Evolutionary conservation across 768 basidiomycete genomes (phyloP).

Genomic region (Termitomyces sp.): DNA sequence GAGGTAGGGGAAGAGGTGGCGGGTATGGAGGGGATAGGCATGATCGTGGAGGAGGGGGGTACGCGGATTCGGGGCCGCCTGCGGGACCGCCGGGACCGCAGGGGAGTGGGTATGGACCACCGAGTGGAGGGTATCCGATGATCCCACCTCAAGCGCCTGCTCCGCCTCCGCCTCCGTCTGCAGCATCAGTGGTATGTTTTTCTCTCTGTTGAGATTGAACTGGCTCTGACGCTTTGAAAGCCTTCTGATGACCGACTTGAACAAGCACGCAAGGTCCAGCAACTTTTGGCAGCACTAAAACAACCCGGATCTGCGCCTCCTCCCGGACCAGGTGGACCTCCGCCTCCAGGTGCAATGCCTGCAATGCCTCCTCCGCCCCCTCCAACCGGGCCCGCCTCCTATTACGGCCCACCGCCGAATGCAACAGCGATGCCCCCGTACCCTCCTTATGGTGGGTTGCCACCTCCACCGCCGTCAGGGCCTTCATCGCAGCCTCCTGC

Average conservation of each 20-base stretch:
- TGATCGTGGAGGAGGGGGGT: slow-evolving; percentile 21
- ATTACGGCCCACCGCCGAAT: slow-evolving; percentile 42
- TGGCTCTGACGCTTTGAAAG: slow-evolving; percentile 25
- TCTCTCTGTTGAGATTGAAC: background rate
- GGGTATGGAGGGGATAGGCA: slow-evolving; percentile 26
- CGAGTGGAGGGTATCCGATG: slow-evolving; percentile 22
- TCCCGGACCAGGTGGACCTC: slow-evolving; percentile 29
- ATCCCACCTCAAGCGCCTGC: slow-evolving; percentile 19
- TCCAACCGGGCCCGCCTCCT: slow-evolving; percentile 28
- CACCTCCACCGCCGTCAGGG: slow-evolving; percentile 18
- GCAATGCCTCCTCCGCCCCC: slow-evolving; percentile 32
- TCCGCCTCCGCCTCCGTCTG: slow-evolving; percentile 28
- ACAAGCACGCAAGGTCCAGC: slow-evolving; percentile 85
- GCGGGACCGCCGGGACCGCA: background rate
- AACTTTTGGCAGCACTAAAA: slow-evolving; percentile 80
- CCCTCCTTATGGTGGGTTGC: slow-evolving; percentile 30
- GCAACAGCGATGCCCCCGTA: slow-evolving; percentile 32
- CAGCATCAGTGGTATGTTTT: slow-evolving; percentile 16
- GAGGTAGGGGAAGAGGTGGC: slow-evolving; percentile 35
- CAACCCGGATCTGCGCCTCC: slow-evolving; percentile 50
- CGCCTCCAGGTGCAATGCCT: slow-evolving; percentile 27
- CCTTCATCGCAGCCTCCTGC: slow-evolving; percentile 18
- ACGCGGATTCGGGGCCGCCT: slow-evolving; percentile 21
- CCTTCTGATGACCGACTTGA: slow-evolving; percentile 78
- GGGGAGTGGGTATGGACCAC: slow-evolving; percentile 26